Conservation (phyloP, 805 yeast genomes). For the Cephaloascus fragrans region DNA sequence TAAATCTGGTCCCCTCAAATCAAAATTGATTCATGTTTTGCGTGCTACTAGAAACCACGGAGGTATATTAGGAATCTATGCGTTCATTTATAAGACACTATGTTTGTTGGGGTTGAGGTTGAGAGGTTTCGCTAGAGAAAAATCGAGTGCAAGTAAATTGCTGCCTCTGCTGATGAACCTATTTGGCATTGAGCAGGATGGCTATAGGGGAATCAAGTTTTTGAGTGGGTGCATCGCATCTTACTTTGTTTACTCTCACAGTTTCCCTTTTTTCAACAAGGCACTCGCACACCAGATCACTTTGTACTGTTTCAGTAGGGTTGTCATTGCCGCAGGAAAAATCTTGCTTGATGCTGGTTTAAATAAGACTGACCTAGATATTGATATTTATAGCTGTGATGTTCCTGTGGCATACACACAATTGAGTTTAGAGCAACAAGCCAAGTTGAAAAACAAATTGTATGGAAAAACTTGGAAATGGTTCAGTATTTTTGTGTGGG, state of each 20-base stretch:
- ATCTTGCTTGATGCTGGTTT: conserved; percentile 30
- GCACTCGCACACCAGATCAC: conserved; percentile 67
- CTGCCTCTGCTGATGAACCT: conserved; percentile 28
- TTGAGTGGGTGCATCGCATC: conserved; percentile 30
- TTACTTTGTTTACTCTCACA: conserved; percentile 27
- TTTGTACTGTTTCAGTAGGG: conserved; percentile 63
- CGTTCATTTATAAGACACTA: conserved; percentile 37
- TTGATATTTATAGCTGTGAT: conserved; percentile 9
- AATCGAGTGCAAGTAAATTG: conserved; percentile 13
- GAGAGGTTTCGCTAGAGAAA: conserved; percentile 15
- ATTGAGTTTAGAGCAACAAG: conserved; percentile 21
- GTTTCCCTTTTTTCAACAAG: conserved; percentile 18
- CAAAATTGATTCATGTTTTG: conserved; percentile 35
- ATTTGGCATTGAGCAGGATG: conserved; percentile 31
- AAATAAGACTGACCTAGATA: conserved; percentile 22
- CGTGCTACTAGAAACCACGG: conserved; percentile 49
- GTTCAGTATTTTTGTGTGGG: conserved; percentile 64
- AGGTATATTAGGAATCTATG: conserved; percentile 44
- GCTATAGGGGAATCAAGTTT: conserved; percentile 8
- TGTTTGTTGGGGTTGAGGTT: conserved; percentile 20
- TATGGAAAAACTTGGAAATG: conserved; percentile 41
- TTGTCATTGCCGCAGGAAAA: conserved; percentile 51
- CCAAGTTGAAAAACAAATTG: conserved; percentile 16
- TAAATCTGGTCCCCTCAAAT: conserved; percentile 36
- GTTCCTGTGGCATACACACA: conserved; percentile 13